Evolutionary conservation across 2,329 filamentous ascomycete species (phyloP).

Genomic region (Fusarium goolgardi): DNA sequence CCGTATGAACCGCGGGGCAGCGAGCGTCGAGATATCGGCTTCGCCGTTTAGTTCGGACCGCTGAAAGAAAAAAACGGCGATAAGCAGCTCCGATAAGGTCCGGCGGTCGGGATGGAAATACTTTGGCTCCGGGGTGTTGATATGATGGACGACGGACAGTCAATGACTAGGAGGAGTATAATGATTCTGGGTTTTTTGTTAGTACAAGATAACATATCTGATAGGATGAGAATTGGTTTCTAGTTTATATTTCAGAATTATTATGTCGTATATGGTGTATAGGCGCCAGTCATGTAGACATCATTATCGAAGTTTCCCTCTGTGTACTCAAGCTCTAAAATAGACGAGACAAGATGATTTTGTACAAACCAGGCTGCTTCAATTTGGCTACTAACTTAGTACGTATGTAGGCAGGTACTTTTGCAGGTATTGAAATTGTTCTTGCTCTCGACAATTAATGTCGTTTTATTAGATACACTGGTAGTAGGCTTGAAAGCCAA

Average conservation of each 20-base stretch:
- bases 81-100: conserved; percentile 39
- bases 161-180: neutral
- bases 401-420: neutral
- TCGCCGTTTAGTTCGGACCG: conserved; percentile 24
- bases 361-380: neutral
- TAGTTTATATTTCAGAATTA: neutral
- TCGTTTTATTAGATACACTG: neutral
- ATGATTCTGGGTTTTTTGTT: neutral
- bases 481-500: neutral
- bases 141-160: neutral
- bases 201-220: neutral
- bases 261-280: neutral
- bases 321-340: neutral
- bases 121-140: conserved; percentile 22
- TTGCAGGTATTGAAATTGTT: neutral
- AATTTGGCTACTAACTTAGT: neutral
- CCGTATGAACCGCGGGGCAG: conserved; percentile 19
- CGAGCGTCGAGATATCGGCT: conserved; percentile 26
- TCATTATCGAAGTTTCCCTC: neutral
- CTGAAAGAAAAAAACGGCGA: conserved; percentile 34
- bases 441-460: neutral
- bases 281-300: neutral
- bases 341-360: neutral
- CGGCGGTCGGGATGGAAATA: conserved; percentile 43
- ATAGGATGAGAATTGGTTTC: neutral